Base-by-base conservation (phyloP, 2,329 filamentous ascomycete species). In the Sclerotinia trifoliorum region DNA sequence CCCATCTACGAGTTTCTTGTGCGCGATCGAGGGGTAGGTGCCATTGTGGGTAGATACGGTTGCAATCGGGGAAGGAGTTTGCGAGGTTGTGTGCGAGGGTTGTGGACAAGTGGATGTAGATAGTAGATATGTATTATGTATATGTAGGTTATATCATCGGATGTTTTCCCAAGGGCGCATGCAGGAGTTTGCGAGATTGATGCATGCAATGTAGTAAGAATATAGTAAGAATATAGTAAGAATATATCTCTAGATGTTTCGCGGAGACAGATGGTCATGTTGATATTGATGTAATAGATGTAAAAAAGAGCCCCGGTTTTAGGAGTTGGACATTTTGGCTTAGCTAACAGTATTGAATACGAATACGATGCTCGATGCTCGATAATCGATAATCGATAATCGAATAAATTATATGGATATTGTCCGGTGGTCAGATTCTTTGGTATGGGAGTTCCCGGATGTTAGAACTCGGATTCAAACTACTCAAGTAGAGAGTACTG, bases 21-120 rank as follows among this genome's bases (percentile, higher is more conserved):
- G 35, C 35, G 24, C 58, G 58, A 61, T 61, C 57, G 58, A 61
- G 44, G 44, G 58, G 58, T 49, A 24, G n/a, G 29, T n/a, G 13
- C 19, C 6, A 49, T 24, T 19, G 1, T 49, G 57, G 58, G 44
- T 62, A 62, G 44, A 49, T 35, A 11, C 58, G 58, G 29, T 39
- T 62, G 21, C 21, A 29, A 62, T 62, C 58, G 58, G 44, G 58
- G 57, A 49, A 62, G 58, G 58, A 62, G 58, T 62, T 62, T 62
- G 58, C 58, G 58, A 61, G 42, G 26, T n/a, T 42, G 15, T n/a
- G n/a, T n/a, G n/a, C n/a, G n/a, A n/a, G n/a, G n/a, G n/a, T n/a
- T n/a, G n/a, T n/a, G n/a, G n/a, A n/a, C n/a, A n/a, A n/a, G n/a
- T n/a, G n/a, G n/a, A n/a, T n/a, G n/a, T n/a, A n/a, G n/a, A n/a